Base-by-base conservation (phyloP, 495 filamentous ascomycete genomes). In the Penicillium chermesinum region DNA sequence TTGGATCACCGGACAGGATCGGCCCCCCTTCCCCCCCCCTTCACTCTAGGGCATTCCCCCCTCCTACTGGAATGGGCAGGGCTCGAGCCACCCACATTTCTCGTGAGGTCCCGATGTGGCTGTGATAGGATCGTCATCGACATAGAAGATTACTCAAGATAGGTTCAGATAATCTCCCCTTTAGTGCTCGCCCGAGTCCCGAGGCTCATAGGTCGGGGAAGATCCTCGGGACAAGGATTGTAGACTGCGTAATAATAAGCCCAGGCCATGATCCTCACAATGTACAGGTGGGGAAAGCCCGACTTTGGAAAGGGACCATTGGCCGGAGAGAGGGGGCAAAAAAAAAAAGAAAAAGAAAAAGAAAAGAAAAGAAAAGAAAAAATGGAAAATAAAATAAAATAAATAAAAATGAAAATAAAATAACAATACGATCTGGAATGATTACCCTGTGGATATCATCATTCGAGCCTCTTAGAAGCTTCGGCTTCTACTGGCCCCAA, bases 231-330 rank as follows among this genome's bases (percentile, higher is more conserved):
- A n/a, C 34, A 30, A 10, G 17, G 16, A 44, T 41, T 52, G 45
- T 42, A 20, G 38, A 42, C 20, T 33, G 43, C 40, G 20, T 57
- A 50, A 53, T 52, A 58, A 58, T 51, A 58, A 48, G 44, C 43
- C 35, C 14, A 50, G 25, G 46, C n/a, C n/a, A 38, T 45, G 54
- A 59, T 59, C 46, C 44, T 34, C 55, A 41, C 41, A 13, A 25
- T 30, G 25, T 30, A 30, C 32, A 33, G 39, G 52, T 46, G 53
- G 44, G 35, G 44, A 44, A 50, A 30, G 25, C 25, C 25, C n/a
- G n/a, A n/a, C n/a, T n/a, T 40, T 36, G 10, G 34, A 48, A 50
- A 47, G 43, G 47, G 47, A 34, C 42, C 34, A 43, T 40, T 38
- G 2, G 22, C 15, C 6, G 12, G 7, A 19, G 7, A 17, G 20